Base-by-base conservation (phyloP, 345 rosid genomes). In the Erodium maritimum region DNA sequence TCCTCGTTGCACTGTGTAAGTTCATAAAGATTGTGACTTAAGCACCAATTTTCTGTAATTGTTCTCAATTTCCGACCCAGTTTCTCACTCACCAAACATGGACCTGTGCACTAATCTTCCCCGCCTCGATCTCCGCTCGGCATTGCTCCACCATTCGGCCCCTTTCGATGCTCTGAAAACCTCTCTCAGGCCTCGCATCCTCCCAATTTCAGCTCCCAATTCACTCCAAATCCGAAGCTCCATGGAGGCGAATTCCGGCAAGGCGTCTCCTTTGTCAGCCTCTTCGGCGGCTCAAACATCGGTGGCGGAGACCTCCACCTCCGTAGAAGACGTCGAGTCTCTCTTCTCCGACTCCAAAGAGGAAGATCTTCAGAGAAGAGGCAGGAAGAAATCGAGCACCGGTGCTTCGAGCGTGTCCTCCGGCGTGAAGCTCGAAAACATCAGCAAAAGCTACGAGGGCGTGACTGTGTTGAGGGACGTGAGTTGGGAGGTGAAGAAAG, bases 401-500 rank as follows among this genome's bases (percentile, higher is more conserved):
- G 95, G 95, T 0, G 89, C 91, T 33, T 91, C 97, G 19, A 72
- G 83, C n/a, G 61, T 91, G 29, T 82, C 98, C 0, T 91, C 98
- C 0, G 98, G 98, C 17, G 82, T 82, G 3, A 91, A 80, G 83
- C 82, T 91, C 1, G 96, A 91, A 62, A 88, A 79, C 61, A 77
- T 91, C 22, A 77, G 83, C 71, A 88, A 91, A 75, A 84, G 70
- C 59, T 91, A 86, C 50, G 82, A 88, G 67, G 96, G 95, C 3
- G 90, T 81, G 2, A 84, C 98, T 2, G 84, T 91, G 65, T 78
- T 91, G 65, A 84, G 84, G 61, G 74, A 86, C 55, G 90, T 91
- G 21, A 79, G 65, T n/a, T 91, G 98, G 98, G 98, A 91, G 60
- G 98, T 91, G 45, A 91, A 86, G 56, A 88, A 66, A 60, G 98